Conservation (phyloP, 2,329 filamentous ascomycete species). For the Arachnomyces sp. region DNA sequence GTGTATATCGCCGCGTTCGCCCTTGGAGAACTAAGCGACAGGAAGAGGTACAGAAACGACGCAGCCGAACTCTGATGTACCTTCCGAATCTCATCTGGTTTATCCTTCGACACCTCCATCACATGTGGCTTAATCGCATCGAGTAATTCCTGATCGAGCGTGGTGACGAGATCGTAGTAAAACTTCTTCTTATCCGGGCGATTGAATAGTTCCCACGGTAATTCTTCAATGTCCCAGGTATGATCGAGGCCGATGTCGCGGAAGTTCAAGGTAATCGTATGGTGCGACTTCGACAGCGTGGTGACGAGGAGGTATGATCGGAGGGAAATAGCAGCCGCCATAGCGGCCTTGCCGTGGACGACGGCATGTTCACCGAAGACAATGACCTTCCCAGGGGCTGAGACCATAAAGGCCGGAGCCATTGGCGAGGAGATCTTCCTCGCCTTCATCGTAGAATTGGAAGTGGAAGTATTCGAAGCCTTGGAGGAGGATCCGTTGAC, state of each 20-base stretch:
- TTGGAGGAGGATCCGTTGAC: neutral
- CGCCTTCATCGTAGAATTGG: slow-evolving; percentile 13
- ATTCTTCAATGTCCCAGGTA: slow-evolving; percentile 85
- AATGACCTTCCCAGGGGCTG: slow-evolving; percentile 95
- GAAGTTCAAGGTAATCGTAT: slow-evolving; percentile 80
- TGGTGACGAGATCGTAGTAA: slow-evolving; percentile 83
- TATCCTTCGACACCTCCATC: slow-evolving; percentile 56
- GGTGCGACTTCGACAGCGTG: slow-evolving; percentile 81
- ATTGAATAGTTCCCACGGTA: slow-evolving; percentile 80
- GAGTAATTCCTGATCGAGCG: slow-evolving; percentile 73
- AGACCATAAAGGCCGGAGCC: slow-evolving; percentile 93
- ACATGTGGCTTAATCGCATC: slow-evolving; percentile 74
- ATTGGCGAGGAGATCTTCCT: slow-evolving; percentile 48
- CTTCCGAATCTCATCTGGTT: slow-evolving; percentile 65
- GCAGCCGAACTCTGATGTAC: slow-evolving; percentile 73
- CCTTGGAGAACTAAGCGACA: slow-evolving; percentile 65
- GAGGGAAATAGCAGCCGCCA: slow-evolving; percentile 89
- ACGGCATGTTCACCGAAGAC: slow-evolving; percentile 97
- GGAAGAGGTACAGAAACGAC: slow-evolving; percentile 76
- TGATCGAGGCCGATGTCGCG: slow-evolving; percentile 84
- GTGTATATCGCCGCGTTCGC: slow-evolving; percentile 74
- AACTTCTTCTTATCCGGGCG: slow-evolving; percentile 80
- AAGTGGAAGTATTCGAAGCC: slow-evolving; percentile 2
- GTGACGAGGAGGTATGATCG: slow-evolving; percentile 95
- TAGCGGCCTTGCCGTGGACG: slow-evolving; percentile 93